Base-by-base conservation (phyloP, 179 eudicot genomes). In the Gypsophila paniculata region DNA sequence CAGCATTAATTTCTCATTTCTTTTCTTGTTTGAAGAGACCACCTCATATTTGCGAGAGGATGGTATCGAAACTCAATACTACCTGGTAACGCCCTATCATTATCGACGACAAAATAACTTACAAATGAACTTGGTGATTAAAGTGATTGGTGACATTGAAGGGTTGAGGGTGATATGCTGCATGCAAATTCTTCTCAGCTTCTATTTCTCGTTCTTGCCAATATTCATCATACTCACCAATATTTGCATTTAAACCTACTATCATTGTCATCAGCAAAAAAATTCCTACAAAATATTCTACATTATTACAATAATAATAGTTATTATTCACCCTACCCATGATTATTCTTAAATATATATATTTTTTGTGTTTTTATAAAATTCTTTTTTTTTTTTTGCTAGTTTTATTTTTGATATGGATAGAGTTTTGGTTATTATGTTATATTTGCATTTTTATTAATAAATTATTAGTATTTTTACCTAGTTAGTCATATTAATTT, bases 161-260 rank as follows among this genome's bases (percentile, higher is more conserved):
- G 17, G 96, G 96, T 0, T 90, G 48, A 18, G 82, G 85, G 15
- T 72, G 62, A 57, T 77, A 86, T 8, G 89, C 84, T 0, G 65
- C 75, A 12, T 55, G 71, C 23, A 39, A 65, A 11, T 86, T 82
- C 22, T 74, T 74, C 12, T 46, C 36, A 2, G 71, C 79, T 9
- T 44, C 51, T 13, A 73, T 76, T 75, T 48, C 77, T 61, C 2
- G 23, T 7, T 73, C 82, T 19, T 51, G 13, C 84, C 85, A 82
- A 34, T 79, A 78, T 0, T 44, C 79, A 8, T 82, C 81, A 12
- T 68, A 66, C 46, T 77, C 80, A 4, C 44, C 78, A 11, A 70
- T 54, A 46, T 65, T 64, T 51, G 76, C 82, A 46, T 76, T 61
- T 59, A 57, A 17, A 18, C 34, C 57, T 19, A 67, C 62, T 14